Percentiles rank a stretch among this genome's conserved stretches.
Evolutionary conservation across 2,329 filamentous ascomycete species (phyloP).

Genomic region (Nothophaeocryptopus gaeumannii): DNA sequence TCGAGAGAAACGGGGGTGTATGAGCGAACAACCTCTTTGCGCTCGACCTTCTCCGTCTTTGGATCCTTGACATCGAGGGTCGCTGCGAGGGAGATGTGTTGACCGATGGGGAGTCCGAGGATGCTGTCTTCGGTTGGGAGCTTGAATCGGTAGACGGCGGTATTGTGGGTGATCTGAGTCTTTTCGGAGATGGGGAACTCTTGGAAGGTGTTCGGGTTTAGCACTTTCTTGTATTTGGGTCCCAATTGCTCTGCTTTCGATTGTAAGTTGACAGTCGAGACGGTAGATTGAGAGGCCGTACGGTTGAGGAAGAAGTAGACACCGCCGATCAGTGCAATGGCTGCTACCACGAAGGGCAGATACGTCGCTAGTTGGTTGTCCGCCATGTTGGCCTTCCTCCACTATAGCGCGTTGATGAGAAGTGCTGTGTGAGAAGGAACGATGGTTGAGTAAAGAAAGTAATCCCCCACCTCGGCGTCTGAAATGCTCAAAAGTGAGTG

Average conservation of each 20-base stretch:
- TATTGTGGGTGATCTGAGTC: constrained; percentile 95
- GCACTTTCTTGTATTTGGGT: constrained; percentile 71
- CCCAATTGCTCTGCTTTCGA: constrained; percentile 11
- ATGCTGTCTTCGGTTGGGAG: constrained; percentile 75
- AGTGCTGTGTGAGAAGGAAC: too few relatives aligned
- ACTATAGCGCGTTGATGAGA: too few relatives aligned
- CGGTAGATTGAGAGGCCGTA: constrained; percentile 3
- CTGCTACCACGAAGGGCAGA: constrained; percentile 12
- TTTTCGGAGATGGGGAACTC: constrained; percentile 92
- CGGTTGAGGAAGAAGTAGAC: constrained; percentile 17
- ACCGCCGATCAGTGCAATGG: constrained; percentile 14
- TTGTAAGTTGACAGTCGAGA: background rate
- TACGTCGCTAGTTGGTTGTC: constrained; percentile 11
- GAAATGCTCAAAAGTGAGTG: background rate
- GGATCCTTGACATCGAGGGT: constrained; percentile 64
- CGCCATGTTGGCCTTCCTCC: constrained; percentile 3
- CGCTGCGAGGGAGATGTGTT: constrained; percentile 95
- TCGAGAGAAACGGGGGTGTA: constrained; percentile 92
- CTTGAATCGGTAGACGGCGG: constrained; percentile 95
- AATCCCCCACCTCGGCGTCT: too few relatives aligned
- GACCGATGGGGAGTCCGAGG: constrained; percentile 94
- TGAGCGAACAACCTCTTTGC: constrained; percentile 82
- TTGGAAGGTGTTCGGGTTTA: constrained; percentile 86
- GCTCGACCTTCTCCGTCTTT: constrained; percentile 64
- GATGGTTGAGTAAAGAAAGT: too few relatives aligned